phyloP scores from a whole-genome alignment of 192 early-diverging fungal genomes.

The Mortierella antarctica region DNA sequence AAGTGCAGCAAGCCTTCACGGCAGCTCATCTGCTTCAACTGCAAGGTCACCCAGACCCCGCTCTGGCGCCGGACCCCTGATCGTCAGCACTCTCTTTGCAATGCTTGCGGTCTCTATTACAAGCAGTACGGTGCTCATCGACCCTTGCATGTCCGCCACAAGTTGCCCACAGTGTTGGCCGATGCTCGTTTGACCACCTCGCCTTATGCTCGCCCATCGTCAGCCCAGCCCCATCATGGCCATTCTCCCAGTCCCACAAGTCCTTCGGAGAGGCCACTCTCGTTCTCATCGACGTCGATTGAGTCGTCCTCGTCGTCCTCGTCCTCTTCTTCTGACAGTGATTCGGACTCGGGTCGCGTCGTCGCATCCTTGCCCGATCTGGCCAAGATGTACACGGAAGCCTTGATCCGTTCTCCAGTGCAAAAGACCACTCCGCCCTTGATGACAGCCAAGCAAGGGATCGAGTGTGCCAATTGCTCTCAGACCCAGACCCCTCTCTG shows the following conservation, averaged over 20 bases:
- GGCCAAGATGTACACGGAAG: slow-evolving; percentile 36
- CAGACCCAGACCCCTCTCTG: slow-evolving; percentile 83
- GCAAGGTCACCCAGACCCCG: slow-evolving; percentile 79
- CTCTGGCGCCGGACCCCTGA: slow-evolving; percentile 85
- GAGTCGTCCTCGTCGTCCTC: slow-evolving; percentile 17
- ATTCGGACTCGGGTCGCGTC: slow-evolving; percentile 22
- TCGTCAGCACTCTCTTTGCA: slow-evolving; percentile 81
- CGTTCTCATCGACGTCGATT: neutral
- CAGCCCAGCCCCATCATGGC: slow-evolving; percentile 2
- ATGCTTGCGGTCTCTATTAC: slow-evolving; percentile 81
- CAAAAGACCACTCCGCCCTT: slow-evolving; percentile 20
- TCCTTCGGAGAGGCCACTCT: neutral
- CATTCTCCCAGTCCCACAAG: slow-evolving; percentile 13
- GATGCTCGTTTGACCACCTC: slow-evolving; percentile 19
- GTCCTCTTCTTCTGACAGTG: slow-evolving; percentile 12
- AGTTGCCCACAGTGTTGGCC: slow-evolving; percentile 39
- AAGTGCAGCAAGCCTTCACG: slow-evolving; percentile 49
- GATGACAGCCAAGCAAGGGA: slow-evolving; percentile 51
- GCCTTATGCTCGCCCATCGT: slow-evolving; percentile 43
- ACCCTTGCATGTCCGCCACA: slow-evolving; percentile 64
- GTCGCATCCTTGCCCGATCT: slow-evolving; percentile 17
- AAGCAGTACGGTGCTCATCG: slow-evolving; percentile 71
- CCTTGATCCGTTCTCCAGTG: slow-evolving; percentile 24
- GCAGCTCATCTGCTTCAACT: slow-evolving; percentile 76
- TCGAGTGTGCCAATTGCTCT: slow-evolving; percentile 73